Evolutionary conservation across 2,329 filamentous ascomycete genomes (phyloP).

Genomic region (Pseudocercospora fijiensis): DNA sequence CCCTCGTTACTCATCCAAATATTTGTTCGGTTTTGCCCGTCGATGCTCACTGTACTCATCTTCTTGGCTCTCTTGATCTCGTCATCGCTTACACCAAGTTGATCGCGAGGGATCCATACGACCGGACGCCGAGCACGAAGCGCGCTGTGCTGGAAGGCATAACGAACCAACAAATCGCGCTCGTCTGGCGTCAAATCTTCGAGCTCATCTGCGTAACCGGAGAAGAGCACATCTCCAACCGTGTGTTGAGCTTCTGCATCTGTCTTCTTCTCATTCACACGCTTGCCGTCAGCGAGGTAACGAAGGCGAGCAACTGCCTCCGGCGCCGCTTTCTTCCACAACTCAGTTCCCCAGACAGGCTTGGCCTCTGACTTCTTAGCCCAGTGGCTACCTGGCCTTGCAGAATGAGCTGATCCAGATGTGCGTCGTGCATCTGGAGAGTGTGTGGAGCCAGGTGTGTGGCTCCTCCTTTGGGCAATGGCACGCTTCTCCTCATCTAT

Average conservation of each 20-base stretch:
- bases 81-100: conserved; percentile 85
- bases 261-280: conserved; percentile 1
- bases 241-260: conserved; percentile 61
- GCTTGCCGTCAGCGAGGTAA: conserved; percentile 28
- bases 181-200: conserved; percentile 91
- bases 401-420: conserved; percentile 7
- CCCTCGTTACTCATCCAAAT: conserved; percentile 96
- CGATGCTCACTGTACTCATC: conserved; percentile 62
- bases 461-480: conserved; percentile 42
- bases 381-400: conserved; percentile 12
- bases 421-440: conserved; percentile 7
- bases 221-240: conserved; percentile 79
- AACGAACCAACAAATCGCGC: conserved; percentile 77
- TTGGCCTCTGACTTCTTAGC: conserved; percentile 15
- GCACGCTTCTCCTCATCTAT: conserved; percentile 16
- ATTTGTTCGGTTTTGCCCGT: conserved; percentile 33
- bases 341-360: conserved; percentile 19
- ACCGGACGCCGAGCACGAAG: conserved; percentile 80
- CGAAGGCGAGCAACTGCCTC: conserved; percentile 28
- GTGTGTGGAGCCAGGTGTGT: not conserved
- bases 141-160: conserved; percentile 88
- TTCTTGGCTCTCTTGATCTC: conserved; percentile 76
- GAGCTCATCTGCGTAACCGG: conserved; percentile 85
- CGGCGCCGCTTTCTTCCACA: conserved; percentile 25
- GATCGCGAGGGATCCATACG: conserved; percentile 91